Percentiles rank a stretch among this genome's conserved stretches.
phyloP scores from a whole-genome alignment of 805 yeast species.

The Saccharomycopsis olivae region DNA sequence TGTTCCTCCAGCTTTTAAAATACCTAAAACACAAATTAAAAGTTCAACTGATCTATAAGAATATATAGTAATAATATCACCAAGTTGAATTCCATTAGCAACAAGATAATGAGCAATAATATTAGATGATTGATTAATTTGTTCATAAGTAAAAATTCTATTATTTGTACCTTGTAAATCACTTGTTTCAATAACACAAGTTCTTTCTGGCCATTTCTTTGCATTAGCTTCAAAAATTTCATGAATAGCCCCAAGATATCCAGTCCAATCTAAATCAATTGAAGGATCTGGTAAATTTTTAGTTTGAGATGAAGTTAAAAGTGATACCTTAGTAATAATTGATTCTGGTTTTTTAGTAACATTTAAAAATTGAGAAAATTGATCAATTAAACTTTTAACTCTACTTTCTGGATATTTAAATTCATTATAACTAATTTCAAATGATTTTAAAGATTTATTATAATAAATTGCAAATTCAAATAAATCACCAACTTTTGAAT shows the following conservation, averaged over 20 bases:
- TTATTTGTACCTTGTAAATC: slow-evolving; percentile 45
- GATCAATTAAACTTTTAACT: slow-evolving; percentile 58
- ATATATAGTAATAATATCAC: slow-evolving; percentile 95
- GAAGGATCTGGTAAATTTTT: slow-evolving; percentile 77
- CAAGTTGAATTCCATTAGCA: slow-evolving; percentile 69
- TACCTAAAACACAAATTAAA: slow-evolving; percentile 96
- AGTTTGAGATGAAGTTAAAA: slow-evolving; percentile 59
- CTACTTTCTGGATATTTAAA: slow-evolving; percentile 64
- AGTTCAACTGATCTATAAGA: slow-evolving; percentile 96
- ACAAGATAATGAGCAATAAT: slow-evolving; percentile 84
- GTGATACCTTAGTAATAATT: slow-evolving; percentile 48
- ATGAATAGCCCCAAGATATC: slow-evolving; percentile 91
- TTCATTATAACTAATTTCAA: slow-evolving; percentile 63
- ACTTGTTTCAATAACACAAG: slow-evolving; percentile 89
- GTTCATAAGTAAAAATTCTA: slow-evolving; percentile 72
- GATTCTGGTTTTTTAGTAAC: slow-evolving; percentile 27
- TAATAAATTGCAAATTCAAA: slow-evolving; percentile 15
- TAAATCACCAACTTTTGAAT: not conserved
- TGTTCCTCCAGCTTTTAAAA: slow-evolving; percentile 96
- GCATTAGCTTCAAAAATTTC: slow-evolving; percentile 91
- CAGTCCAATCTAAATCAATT: slow-evolving; percentile 76
- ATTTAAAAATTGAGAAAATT: slow-evolving; percentile 45
- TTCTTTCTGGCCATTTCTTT: slow-evolving; percentile 67
- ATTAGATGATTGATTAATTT: slow-evolving; percentile 88
- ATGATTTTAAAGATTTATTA: slow-evolving; percentile 21